phyloP scores from a whole-genome alignment of 352 stramenopile species.

The Pythium brachiatum region DNA sequence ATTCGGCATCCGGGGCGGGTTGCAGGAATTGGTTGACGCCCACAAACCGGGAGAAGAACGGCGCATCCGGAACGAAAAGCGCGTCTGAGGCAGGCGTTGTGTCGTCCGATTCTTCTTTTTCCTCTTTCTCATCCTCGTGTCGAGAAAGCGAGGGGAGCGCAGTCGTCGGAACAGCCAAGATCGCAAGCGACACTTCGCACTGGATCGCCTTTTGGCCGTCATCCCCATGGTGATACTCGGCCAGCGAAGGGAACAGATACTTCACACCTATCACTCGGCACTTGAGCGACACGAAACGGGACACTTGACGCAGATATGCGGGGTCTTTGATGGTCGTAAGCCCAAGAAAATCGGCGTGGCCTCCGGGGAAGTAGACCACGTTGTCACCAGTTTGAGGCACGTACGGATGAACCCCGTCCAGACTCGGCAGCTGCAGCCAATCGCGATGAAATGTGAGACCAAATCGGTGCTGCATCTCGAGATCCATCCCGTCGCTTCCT shows the following conservation, averaged over 20 bases:
- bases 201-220: slow-evolving; percentile 25
- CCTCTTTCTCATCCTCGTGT: slow-evolving; percentile 43
- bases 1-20: slow-evolving; percentile 31
- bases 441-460: slow-evolving; percentile 69
- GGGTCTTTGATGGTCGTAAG: slow-evolving; percentile 36
- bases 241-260: slow-evolving; percentile 66
- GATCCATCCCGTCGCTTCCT: neutral
- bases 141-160: slow-evolving; percentile 16
- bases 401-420: slow-evolving; percentile 61
- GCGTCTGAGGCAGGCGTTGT: slow-evolving; percentile 27
- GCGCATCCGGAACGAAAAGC: slow-evolving; percentile 21
- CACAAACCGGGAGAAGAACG: slow-evolving; percentile 62
- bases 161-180: slow-evolving; percentile 52
- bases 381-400: slow-evolving; percentile 80
- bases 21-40: slow-evolving; percentile 61
- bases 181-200: slow-evolving; percentile 61
- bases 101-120: slow-evolving; percentile 21
- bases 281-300: slow-evolving; percentile 66
- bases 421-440: slow-evolving; percentile 64
- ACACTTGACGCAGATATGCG: slow-evolving; percentile 49
- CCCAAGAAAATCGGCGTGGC: slow-evolving; percentile 50
- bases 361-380: slow-evolving; percentile 80
- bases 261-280: slow-evolving; percentile 73
- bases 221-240: slow-evolving; percentile 33
- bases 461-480: slow-evolving; percentile 41